These are phyloP conservation scores for Eimeria sp. DNA, from an alignment of 169 alveolate species.

Conservation along the genomic window DNA sequence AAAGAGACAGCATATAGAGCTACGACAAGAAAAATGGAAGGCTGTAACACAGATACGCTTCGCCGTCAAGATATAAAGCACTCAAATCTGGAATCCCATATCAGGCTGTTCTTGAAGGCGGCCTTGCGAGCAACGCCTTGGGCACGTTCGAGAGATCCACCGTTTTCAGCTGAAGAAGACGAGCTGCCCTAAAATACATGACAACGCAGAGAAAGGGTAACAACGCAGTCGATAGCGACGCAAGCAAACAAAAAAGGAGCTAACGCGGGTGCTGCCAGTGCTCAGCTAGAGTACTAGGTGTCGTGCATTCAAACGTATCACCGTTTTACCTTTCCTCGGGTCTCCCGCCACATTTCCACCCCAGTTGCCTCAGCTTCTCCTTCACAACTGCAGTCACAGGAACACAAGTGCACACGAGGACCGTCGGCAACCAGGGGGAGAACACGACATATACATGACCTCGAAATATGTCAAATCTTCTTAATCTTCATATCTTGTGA, in stretches of 20 bases:
- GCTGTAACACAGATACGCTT: neutral
- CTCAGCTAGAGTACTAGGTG: neutral
- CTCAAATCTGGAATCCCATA: neutral
- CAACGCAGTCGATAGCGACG: neutral
- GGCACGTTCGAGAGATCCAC: slow-evolving; percentile 69
- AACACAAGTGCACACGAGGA: neutral
- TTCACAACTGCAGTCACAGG: slow-evolving; percentile 59
- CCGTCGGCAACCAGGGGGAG: neutral
- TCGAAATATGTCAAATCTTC: neutral
- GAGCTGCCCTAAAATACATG: slow-evolving; percentile 70
- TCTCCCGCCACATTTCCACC: slow-evolving; percentile 81
- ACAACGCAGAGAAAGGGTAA: neutral
- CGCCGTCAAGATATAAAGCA: neutral
- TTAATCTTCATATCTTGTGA: too few relatives aligned
- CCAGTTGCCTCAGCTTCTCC: slow-evolving; percentile 79
- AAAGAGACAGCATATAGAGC: neutral
- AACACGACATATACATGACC: neutral
- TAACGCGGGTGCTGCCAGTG: neutral
- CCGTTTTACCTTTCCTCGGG: slow-evolving; percentile 75
- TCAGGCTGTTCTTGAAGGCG: slow-evolving; percentile 48
- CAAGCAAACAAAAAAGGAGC: neutral
- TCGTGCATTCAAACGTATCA: neutral
- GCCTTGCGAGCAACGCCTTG: slow-evolving; percentile 62
- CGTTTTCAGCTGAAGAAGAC: slow-evolving; percentile 64
- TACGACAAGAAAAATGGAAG: neutral